Conservation (phyloP, 768 basidiomycete genomes). For the Lentinula raphanica region DNA sequence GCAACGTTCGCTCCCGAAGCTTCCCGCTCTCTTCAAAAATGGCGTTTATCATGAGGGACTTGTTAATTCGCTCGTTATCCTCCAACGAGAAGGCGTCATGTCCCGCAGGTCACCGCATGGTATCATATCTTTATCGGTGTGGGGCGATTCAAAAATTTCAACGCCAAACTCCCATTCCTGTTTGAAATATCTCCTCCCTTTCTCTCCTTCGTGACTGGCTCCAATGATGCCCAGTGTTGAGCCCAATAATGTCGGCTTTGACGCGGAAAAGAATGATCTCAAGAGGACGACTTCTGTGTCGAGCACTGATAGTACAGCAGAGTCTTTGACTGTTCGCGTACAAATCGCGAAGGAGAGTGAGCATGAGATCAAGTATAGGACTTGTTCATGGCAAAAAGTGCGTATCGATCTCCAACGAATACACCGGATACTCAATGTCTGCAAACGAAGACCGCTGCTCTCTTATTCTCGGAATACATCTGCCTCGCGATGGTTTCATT, state of each 20-base stretch:
- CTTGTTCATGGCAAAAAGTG: slow-evolving; percentile 48
- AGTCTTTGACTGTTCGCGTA: slow-evolving; percentile 4
- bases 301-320: not conserved
- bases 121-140: not conserved
- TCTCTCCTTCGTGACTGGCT: not conserved
- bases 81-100: not conserved
- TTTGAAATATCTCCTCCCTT: not conserved
- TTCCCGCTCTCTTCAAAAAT: not conserved
- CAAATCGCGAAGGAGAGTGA: slow-evolving; percentile 22
- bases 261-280: not conserved
- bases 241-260: not conserved
- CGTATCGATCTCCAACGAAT: not conserved
- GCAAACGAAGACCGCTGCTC: slow-evolving; percentile 30
- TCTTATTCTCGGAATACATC: slow-evolving; percentile 43
- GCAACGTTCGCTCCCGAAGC: not conserved
- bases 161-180: too few relatives aligned
- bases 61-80: slow-evolving; percentile 1
- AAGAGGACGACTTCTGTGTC: not conserved
- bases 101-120: not conserved
- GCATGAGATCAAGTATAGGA: slow-evolving; percentile 32
- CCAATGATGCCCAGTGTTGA: not conserved
- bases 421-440: not conserved
- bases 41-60: not conserved
- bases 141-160: not conserved
- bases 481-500: slow-evolving; percentile 38